Conservation (phyloP, 768 basidiomycete species). For the Mycena epipterygia region DNA sequence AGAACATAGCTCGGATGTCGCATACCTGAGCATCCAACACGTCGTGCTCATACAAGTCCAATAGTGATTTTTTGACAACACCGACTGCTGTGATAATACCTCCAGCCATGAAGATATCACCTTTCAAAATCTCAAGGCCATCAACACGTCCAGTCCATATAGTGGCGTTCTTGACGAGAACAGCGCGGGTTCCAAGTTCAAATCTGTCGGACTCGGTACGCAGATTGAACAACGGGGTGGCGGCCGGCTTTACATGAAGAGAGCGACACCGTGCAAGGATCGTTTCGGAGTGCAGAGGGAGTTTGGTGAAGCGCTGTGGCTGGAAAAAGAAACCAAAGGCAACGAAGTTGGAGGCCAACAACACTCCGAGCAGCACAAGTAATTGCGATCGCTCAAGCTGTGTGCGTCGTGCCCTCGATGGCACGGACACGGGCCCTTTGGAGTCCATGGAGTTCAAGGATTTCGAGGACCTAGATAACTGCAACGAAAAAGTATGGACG, state of each 20-base stretch:
- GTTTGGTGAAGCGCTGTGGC: constrained; percentile 1
- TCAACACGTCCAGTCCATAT: constrained; percentile 70
- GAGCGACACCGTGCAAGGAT: constrained; percentile 66
- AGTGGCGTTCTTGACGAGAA: constrained; percentile 81
- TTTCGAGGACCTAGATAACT: too few species aligned
- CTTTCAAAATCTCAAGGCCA: constrained; percentile 68
- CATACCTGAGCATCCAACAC: constrained; percentile 16
- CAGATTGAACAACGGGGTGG: constrained; percentile 57
- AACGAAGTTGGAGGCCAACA: constrained; percentile 23
- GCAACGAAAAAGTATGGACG: too few species aligned
- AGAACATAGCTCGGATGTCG: too few species aligned
- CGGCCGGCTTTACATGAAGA: constrained; percentile 60
- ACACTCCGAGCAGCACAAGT: constrained; percentile 12
- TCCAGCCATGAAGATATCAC: constrained; percentile 71
- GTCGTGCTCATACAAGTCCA: constrained; percentile 26
- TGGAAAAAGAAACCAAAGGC: constrained; percentile 12
- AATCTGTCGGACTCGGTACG: constrained; percentile 71
- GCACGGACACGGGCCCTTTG: too few species aligned
- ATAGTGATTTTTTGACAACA: constrained; percentile 50
- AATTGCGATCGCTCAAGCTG: not conserved
- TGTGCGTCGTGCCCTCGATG: too few species aligned
- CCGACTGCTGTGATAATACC: constrained; percentile 70
- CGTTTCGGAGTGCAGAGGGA: constrained; percentile 51
- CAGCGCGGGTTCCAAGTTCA: constrained; percentile 70
- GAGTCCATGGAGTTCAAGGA: too few species aligned